Evolutionary conservation across 2,329 filamentous ascomycete species (phyloP), one percentile per base, ranked within the genome.

Genomic region (Teratosphaeria viscida): DNA sequence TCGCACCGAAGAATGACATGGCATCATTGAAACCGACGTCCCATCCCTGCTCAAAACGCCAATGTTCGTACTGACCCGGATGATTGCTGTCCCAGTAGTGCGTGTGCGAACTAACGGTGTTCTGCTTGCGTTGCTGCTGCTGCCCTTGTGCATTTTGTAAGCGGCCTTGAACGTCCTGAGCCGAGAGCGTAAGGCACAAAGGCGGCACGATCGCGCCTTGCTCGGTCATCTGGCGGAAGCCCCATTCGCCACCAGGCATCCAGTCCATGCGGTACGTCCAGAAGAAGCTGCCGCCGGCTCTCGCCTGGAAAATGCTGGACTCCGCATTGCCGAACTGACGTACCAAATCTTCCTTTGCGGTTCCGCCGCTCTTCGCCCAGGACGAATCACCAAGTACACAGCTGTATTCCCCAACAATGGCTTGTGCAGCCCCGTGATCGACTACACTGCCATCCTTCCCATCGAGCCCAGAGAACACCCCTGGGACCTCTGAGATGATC

Each of bases 201-300:
- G 81, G 76, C 1, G 76, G 64, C 0, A 67, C 64, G 58, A 82
- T 74, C 37, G 76, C 74, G 2, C 72, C 70, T 26, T 74, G 75
- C 26, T 79, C 76, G 8, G 74, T 76, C 70, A 82, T 80, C 43
- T 79, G 75, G 23, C 76, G 75, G 70, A 85, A 84, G 0, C 82
- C 82, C 82, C 82, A 85, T 68, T 82, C 82, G 12, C 81, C 82
- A 12, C 81, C 82, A n/a, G 78, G 77, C 77, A 82, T 82, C 81
- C 82, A 84, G 63, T 82, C 77, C 81, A 84, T 84, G 58, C 82
- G 82, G 66, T 76, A 81, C 0, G 82, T 84, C 82, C 82, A 84
- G 72, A 85, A 85, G 65, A 79, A 83, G 35, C 74, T 75, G 1
- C 82, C 82, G 2, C 78, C 79, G 14, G 79, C 70, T 53, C 74